Conservation (phyloP, 352 stramenopile genomes). For the Phytophthora sp. region DNA sequence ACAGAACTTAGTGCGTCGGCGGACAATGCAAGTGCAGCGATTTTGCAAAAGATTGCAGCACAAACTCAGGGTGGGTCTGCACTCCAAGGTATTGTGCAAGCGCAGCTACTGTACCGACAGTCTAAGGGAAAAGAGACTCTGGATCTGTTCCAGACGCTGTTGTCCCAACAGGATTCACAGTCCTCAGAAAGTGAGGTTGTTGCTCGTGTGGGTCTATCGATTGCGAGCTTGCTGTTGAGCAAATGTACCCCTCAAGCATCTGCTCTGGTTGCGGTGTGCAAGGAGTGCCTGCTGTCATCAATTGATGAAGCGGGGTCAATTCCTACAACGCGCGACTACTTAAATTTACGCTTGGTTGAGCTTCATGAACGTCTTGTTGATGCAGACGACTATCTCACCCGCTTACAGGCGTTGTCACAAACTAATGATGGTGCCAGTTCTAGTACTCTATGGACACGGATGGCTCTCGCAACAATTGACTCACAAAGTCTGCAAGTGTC, state of each 20-base stretch:
- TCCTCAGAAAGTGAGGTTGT: slow-evolving; percentile 28
- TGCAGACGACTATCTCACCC: slow-evolving; percentile 21
- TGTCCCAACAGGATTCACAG: slow-evolving; percentile 19
- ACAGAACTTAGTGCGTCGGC: slow-evolving; percentile 29
- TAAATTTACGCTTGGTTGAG: slow-evolving; percentile 44
- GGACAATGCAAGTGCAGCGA: background rate
- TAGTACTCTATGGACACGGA: slow-evolving; percentile 24
- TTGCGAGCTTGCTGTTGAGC: slow-evolving; percentile 34
- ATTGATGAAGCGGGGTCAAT: slow-evolving; percentile 27
- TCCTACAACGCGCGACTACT: slow-evolving; percentile 24
- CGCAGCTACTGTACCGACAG: slow-evolving; percentile 25
- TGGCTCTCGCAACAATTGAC: slow-evolving; percentile 49
- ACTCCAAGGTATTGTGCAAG: slow-evolving; percentile 36
- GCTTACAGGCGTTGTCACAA: slow-evolving; percentile 35
- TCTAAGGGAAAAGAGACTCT: slow-evolving; percentile 33
- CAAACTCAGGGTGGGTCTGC: slow-evolving; percentile 16
- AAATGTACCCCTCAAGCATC: slow-evolving; percentile 17
- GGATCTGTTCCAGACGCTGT: slow-evolving; percentile 25
- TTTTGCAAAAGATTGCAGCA: slow-evolving; percentile 29
- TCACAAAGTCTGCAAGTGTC: slow-evolving; percentile 34
- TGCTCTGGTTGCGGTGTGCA: slow-evolving; percentile 28
- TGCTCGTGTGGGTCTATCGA: slow-evolving; percentile 41
- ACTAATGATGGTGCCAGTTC: slow-evolving; percentile 24
- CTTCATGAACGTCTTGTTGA: slow-evolving; percentile 43
- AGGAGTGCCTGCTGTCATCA: slow-evolving; percentile 35